phyloP scores from a whole-genome alignment of 805 yeast species.

The Kuraishia ogatae region DNA sequence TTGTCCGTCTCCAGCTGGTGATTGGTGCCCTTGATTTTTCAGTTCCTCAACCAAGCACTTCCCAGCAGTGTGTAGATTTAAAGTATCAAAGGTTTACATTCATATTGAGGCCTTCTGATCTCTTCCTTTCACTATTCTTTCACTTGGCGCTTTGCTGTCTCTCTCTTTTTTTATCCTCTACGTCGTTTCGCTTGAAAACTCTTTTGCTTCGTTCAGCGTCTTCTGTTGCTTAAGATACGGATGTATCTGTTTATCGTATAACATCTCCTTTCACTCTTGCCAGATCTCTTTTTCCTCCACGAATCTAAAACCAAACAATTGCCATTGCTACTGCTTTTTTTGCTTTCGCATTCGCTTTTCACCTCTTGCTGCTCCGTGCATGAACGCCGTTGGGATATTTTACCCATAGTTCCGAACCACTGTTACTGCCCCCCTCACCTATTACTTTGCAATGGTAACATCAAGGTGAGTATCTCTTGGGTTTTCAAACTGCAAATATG shows the following conservation, averaged over 20 bases:
- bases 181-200: no score
- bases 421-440: neutral
- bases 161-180: neutral
- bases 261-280: neutral
- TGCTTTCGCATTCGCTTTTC: neutral
- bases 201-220: neutral
- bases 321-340: neutral
- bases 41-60: neutral
- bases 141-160: neutral
- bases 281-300: neutral
- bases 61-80: no score
- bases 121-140: neutral
- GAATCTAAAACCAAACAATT: neutral
- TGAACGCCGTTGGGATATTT: neutral
- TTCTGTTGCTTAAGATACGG: neutral
- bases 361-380: neutral
- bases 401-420: neutral
- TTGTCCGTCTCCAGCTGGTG: neutral
- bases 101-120: neutral
- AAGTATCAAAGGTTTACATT: neutral
- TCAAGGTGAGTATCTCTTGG: neutral
- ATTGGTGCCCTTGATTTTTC: neutral
- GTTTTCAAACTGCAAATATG: no score
- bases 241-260: neutral
- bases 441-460: neutral